A percentile compares a stretch with the other conserved stretches of the same genome.
phyloP scores from a whole-genome alignment of 257 asterid species.

The Gentiana dahurica region DNA sequence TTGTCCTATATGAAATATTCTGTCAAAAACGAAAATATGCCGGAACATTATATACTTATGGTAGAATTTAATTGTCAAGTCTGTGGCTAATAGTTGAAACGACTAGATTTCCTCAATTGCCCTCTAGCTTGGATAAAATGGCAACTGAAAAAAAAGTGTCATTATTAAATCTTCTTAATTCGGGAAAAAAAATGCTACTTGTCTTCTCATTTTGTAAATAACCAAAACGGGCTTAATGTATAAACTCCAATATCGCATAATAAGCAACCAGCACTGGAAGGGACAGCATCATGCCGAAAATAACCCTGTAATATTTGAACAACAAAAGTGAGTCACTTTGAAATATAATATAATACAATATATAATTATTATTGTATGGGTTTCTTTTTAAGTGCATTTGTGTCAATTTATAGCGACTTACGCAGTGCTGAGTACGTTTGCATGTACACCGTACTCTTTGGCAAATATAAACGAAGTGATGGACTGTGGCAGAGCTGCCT shows the following conservation, averaged over 20 bases:
- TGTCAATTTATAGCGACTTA: conserved; percentile 10
- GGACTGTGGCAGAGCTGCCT: conserved; percentile 68
- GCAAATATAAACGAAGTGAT: conserved; percentile 59
- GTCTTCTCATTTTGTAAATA: too few species aligned
- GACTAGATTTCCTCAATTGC: background rate
- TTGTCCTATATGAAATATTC: too few species aligned
- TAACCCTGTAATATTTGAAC: conserved; percentile 35
- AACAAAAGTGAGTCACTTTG: background rate
- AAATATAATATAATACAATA: background rate
- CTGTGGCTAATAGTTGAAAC: background rate
- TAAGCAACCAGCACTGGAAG: conserved; percentile 51
- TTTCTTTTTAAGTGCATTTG: too few species aligned
- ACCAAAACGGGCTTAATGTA: conserved; percentile 15
- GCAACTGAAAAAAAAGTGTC: too few species aligned
- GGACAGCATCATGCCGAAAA: conserved; percentile 48
- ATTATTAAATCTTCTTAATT: background rate
- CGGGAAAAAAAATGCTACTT: too few species aligned
- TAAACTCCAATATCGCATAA: conserved; percentile 34
- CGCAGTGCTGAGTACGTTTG: conserved; percentile 63
- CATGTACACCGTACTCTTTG: conserved; percentile 56
- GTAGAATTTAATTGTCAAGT: too few species aligned
- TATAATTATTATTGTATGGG: too few species aligned
- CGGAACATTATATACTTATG: too few species aligned
- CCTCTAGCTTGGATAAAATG: background rate
- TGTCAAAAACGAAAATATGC: too few species aligned